Evolutionary conservation across 169 alveolate genomes (phyloP).

Genomic region (Plasmodium sp.): DNA sequence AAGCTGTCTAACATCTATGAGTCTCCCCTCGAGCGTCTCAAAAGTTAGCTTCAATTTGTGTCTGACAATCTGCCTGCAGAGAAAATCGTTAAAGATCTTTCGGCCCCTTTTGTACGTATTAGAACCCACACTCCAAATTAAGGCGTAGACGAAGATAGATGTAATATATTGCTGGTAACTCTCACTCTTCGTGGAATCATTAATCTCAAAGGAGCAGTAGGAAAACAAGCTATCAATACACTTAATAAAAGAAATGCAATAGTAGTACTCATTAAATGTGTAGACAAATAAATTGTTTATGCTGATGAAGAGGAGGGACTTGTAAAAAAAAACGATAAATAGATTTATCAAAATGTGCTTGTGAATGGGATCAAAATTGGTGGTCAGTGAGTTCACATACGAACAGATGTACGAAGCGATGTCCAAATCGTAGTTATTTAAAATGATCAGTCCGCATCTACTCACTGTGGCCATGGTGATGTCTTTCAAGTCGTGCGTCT

Average conservation of each 20-base stretch:
- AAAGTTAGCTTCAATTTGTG: conserved; percentile 53
- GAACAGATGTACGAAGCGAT: conserved; percentile 69
- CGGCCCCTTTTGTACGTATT: conserved; percentile 72
- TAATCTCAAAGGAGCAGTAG: conserved; percentile 57
- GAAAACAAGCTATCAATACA: conserved; percentile 63
- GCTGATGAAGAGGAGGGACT: conserved; percentile 37
- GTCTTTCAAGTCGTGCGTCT: conserved; percentile 94
- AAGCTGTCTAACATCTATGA: conserved; percentile 23
- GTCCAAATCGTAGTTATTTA: conserved; percentile 93
- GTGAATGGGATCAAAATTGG: conserved; percentile 63
- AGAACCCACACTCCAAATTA: conserved; percentile 70
- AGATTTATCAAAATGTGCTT: conserved; percentile 69
- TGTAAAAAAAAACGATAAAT: conserved; percentile 48
- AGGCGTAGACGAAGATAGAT: conserved; percentile 57
- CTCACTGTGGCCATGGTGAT: conserved; percentile 99
- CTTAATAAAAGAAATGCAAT: conserved; percentile 60
- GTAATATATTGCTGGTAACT: conserved; percentile 52
- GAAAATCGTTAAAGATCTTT: conserved; percentile 50
- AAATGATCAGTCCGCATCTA: conserved; percentile 98
- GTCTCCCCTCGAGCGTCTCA: conserved; percentile 41
- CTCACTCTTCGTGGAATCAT: conserved; percentile 38
- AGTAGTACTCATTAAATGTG: conserved; percentile 62
- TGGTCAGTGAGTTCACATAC: conserved; percentile 36
- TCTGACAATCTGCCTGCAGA: conserved; percentile 46
- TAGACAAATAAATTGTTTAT: conserved; percentile 55